Conservation (phyloP, 1,284 basidiomycete species). For the Ustilago shanxiensis region DNA sequence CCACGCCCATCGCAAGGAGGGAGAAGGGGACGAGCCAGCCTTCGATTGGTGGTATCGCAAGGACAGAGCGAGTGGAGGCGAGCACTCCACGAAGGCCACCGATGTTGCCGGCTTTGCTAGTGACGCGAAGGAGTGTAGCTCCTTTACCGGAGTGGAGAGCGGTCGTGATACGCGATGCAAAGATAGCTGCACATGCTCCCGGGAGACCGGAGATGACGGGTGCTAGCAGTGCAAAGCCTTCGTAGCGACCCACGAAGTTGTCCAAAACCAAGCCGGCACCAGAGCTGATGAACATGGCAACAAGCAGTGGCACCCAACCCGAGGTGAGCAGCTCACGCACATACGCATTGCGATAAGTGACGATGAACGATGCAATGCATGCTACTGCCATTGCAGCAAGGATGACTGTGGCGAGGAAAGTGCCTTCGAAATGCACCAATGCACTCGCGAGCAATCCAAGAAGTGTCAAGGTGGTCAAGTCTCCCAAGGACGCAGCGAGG, state of each 20-base stretch:
- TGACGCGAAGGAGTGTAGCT: slow-evolving; percentile 28
- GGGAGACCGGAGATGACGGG: slow-evolving; percentile 83
- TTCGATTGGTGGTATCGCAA: slow-evolving; percentile 50
- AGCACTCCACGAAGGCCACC: slow-evolving; percentile 33
- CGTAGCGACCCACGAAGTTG: slow-evolving; percentile 84
- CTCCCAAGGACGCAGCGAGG: slow-evolving; percentile 90
- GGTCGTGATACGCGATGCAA: slow-evolving; percentile 90
- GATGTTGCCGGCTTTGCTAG: slow-evolving; percentile 27
- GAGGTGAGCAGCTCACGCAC: slow-evolving; percentile 81
- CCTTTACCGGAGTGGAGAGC: slow-evolving; percentile 76
- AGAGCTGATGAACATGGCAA: slow-evolving; percentile 91
- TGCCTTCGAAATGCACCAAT: slow-evolving; percentile 69
- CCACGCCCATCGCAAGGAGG: slow-evolving; percentile 54
- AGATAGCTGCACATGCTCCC: slow-evolving; percentile 87
- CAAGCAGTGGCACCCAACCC: slow-evolving; percentile 90
- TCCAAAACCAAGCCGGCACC: slow-evolving; percentile 92
- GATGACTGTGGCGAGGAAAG: slow-evolving; percentile 72
- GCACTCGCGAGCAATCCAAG: slow-evolving; percentile 68
- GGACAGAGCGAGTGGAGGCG: slow-evolving; percentile 24
- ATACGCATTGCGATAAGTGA: slow-evolving; percentile 76
- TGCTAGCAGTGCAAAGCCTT: slow-evolving; percentile 88
- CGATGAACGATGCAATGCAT: slow-evolving; percentile 75
- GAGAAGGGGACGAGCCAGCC: slow-evolving; percentile 63
- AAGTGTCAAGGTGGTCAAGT: slow-evolving; percentile 81
- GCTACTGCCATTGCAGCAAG: slow-evolving; percentile 77